These are phyloP conservation scores for Sclerotinia minor DNA, from an alignment of 2,329 filamentous ascomycete genomes.

Conservation along the genomic window DNA sequence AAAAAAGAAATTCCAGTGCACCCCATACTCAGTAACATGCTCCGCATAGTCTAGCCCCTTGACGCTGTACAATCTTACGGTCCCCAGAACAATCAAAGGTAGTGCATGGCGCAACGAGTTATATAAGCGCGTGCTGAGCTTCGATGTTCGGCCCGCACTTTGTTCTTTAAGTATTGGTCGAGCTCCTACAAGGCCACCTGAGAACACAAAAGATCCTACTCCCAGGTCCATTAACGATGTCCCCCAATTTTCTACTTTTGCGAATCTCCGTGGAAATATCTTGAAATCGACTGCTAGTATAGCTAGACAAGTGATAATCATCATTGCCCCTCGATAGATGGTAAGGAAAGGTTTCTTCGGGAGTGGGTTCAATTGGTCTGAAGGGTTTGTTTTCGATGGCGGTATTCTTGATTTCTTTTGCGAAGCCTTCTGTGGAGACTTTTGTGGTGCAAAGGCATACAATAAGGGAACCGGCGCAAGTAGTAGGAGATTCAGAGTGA, in stretches of 20 bases:
- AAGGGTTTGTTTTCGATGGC: conserved; percentile 44
- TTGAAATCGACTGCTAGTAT: conserved; percentile 97
- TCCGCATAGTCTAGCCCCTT: conserved; percentile 96
- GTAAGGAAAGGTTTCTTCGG: conserved; percentile 92
- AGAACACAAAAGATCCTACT: conserved; percentile 96
- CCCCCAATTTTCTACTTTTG: conserved; percentile 98
- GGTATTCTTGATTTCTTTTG: conserved; percentile 53
- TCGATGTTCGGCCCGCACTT: conserved; percentile 50
- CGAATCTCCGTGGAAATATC: conserved; percentile 89
- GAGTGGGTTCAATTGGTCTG: conserved; percentile 51
- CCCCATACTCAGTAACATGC: conserved; percentile 94
- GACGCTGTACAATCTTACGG: conserved; percentile 81
- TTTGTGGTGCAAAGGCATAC: conserved; percentile 50
- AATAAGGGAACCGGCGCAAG: conserved; percentile 66
- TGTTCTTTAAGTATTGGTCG: conserved; percentile 73
- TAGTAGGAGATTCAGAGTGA: conserved; percentile 74
- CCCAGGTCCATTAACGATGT: conserved; percentile 99
- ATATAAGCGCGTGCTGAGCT: conserved; percentile 59
- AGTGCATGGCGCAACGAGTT: conserved; percentile 75
- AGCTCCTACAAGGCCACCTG: conserved; percentile 85
- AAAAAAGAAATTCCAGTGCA: conserved; percentile 99
- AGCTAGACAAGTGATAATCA: conserved; percentile 83
- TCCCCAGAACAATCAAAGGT: conserved; percentile 76
- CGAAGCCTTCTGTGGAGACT: conserved; percentile 29
- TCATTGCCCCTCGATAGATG: conserved; percentile 86